Evolutionary conservation across 2,329 filamentous ascomycete genomes (phyloP).

Genomic region (Fusarium udum): DNA sequence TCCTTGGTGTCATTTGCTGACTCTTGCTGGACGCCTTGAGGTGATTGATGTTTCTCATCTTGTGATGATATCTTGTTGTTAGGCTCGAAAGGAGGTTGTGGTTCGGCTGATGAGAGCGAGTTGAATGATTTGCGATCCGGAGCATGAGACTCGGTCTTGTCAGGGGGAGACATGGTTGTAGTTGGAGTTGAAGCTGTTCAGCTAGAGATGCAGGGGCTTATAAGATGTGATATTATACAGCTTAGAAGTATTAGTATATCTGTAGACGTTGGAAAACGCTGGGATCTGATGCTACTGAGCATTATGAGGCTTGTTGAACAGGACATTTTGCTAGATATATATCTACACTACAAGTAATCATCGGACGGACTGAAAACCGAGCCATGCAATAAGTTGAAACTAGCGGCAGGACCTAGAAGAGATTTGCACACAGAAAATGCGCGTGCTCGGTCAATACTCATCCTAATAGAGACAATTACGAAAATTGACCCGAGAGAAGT

Average conservation of each 20-base stretch:
- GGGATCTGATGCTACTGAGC: background rate
- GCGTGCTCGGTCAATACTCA: constrained; percentile 7
- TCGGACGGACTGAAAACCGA: constrained; percentile 24
- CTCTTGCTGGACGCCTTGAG: background rate
- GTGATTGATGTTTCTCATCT: background rate
- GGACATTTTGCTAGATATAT: constrained; percentile 26
- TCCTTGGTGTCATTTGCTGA: constrained; percentile 16
- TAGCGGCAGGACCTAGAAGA: constrained; percentile 12
- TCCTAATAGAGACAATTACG: background rate
- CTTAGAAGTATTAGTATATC: background rate
- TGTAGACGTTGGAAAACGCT: background rate
- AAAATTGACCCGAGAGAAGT: constrained; percentile 4
- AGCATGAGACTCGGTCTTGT: background rate
- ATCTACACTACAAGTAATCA: constrained; percentile 15
- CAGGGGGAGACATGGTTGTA: constrained; percentile 19
- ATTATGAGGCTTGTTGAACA: constrained; percentile 5
- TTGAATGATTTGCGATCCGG: constrained; percentile 25
- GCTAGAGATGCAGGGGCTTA: background rate
- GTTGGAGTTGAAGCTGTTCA: background rate
- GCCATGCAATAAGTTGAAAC: background rate
- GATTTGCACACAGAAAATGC: background rate
- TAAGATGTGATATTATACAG: background rate
- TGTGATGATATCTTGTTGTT: background rate
- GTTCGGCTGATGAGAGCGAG: constrained; percentile 35
- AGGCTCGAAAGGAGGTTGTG: background rate